These are phyloP conservation scores for Suhomyces sp. DNA, from an alignment of 805 yeast species.

Conservation along the genomic window DNA sequence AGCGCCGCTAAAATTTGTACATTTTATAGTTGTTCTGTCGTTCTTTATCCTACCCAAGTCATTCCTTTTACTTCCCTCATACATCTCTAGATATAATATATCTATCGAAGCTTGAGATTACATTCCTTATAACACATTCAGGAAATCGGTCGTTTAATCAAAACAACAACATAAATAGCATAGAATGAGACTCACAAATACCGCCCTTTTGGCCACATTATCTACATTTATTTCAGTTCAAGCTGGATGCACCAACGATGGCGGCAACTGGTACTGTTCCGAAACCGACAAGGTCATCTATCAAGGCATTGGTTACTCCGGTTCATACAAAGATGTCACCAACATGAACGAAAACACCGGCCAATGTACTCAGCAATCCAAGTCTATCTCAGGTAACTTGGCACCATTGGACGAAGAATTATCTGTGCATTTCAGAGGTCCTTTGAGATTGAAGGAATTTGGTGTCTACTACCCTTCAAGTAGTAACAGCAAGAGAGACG, in stretches of 20 bases:
- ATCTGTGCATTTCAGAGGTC: conserved; percentile 90
- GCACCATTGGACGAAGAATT: conserved; percentile 85
- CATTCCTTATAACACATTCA: not conserved
- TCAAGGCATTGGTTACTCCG: conserved; percentile 76
- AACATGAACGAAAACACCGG: conserved; percentile 71
- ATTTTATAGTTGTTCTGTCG: not conserved
- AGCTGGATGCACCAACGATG: conserved; percentile 19
- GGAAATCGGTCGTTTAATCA: not conserved
- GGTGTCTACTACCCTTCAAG: conserved; percentile 80
- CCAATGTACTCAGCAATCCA: conserved; percentile 57
- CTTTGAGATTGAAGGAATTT: conserved; percentile 73
- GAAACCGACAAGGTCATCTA: conserved; percentile 65
- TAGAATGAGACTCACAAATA: conserved; percentile 22
- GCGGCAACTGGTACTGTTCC: conserved; percentile 53
- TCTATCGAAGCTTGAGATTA: not conserved
- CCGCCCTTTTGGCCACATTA: conserved; percentile 22
- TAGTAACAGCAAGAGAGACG: conserved; percentile 44
- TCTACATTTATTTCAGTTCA: conserved; percentile 19
- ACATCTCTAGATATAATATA: not conserved
- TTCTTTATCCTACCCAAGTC: conserved; percentile 7
- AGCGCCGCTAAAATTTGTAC: not conserved
- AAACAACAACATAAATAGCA: no score
- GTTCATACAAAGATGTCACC: conserved; percentile 78
- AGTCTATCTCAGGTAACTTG: conserved; percentile 65
- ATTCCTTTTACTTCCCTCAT: conserved; percentile 6